Percentiles rank a stretch among this genome's conserved stretches.
Evolutionary conservation across 176 grass and related monocot genomes (phyloP).

Genomic region (Zoysia pacifica): DNA sequence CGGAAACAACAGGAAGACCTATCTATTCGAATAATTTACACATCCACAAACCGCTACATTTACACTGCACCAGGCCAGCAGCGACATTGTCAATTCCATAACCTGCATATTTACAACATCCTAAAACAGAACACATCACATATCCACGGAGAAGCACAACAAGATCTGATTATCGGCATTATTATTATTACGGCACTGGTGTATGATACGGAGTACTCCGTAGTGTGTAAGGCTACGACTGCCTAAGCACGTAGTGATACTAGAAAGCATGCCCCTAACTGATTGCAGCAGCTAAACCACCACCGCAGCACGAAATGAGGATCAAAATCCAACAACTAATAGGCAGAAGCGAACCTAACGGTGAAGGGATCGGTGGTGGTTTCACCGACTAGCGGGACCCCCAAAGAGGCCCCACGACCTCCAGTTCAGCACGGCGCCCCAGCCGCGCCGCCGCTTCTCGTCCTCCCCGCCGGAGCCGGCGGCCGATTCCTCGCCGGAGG

Average conservation of each 20-base stretch:
- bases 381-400: conserved; percentile 38
- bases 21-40: neutral
- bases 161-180: conserved; percentile 5
- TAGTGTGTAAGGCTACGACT: neutral
- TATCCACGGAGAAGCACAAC: neutral
- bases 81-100: neutral
- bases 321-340: conserved; percentile 14
- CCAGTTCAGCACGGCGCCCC: conserved; percentile 45
- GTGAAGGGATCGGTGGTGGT: neutral
- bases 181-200: neutral
- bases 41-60: neutral
- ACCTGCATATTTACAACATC: conserved; percentile 2
- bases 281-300: conserved; percentile 16
- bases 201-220: neutral
- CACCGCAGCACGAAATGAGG: neutral
- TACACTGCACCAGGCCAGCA: conserved; percentile 19
- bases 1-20: neutral
- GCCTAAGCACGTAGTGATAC: neutral
- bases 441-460: conserved; percentile 51
- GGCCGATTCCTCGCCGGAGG: neutral
- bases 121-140: conserved; percentile 19
- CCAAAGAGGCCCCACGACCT: conserved; percentile 39
- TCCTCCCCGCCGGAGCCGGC: conserved; percentile 15
- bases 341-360: neutral
- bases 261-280: neutral